Percentiles rank a stretch among this genome's conserved stretches.
Evolutionary conservation across 768 basidiomycete species (phyloP).

Genomic region (Pleurotus tuber-regium): DNA sequence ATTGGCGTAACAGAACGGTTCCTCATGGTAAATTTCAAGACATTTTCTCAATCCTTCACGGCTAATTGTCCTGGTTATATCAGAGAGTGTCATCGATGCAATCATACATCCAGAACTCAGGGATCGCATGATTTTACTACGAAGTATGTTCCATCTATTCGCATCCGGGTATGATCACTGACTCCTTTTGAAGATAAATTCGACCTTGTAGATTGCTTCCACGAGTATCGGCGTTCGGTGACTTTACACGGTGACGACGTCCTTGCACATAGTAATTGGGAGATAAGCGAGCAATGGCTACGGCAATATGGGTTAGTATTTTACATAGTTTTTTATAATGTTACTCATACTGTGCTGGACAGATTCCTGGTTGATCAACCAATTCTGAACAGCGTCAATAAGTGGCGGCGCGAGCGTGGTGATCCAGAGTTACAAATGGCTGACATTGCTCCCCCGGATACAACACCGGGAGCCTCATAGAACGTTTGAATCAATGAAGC

Average conservation of each 20-base stretch:
- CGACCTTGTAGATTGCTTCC: slow-evolving; percentile 75
- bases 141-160: slow-evolving; percentile 50
- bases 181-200: slow-evolving; percentile 54
- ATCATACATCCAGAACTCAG: slow-evolving; percentile 88
- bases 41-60: slow-evolving; percentile 9
- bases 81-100: slow-evolving; percentile 89
- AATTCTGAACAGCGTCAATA: slow-evolving; percentile 70
- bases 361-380: slow-evolving; percentile 80
- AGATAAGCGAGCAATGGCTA: slow-evolving; percentile 81
- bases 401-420: slow-evolving; percentile 86
- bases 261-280: slow-evolving; percentile 88
- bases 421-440: slow-evolving; percentile 64
- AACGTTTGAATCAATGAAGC: too few relatives aligned
- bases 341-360: slow-evolving; percentile 10
- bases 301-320: slow-evolving; percentile 71
- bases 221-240: slow-evolving; percentile 66
- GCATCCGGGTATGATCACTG: slow-evolving; percentile 4
- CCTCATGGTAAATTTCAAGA: slow-evolving; percentile 61
- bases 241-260: slow-evolving; percentile 90
- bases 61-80: slow-evolving; percentile 8
- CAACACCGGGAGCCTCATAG: slow-evolving; percentile 21
- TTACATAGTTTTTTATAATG: neutral
- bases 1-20: slow-evolving; percentile 51
- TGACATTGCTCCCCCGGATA: slow-evolving; percentile 44
- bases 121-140: slow-evolving; percentile 85